phyloP scores from a whole-genome alignment of 225 moss, liverwort and hornwort species.

The Lunularia cruciata region DNA sequence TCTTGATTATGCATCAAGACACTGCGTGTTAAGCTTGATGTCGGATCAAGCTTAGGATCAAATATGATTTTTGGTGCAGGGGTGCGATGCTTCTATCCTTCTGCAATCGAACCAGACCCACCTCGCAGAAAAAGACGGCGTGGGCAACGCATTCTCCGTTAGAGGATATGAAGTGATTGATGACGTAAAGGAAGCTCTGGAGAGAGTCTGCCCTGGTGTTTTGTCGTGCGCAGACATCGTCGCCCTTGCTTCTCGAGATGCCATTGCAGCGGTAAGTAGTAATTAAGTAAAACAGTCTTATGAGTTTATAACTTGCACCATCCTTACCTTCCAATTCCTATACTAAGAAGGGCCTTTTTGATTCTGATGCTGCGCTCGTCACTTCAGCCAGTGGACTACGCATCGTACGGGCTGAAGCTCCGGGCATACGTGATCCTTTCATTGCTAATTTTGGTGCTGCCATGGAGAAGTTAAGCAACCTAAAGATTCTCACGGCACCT shows the following conservation, averaged over 20 bases:
- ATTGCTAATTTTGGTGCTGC: neutral
- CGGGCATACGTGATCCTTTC: neutral
- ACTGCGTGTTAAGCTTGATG: too few species aligned
- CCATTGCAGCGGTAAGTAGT: neutral
- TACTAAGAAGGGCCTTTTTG: conserved; percentile 39
- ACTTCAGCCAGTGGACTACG: neutral
- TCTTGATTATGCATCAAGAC: too few species aligned
- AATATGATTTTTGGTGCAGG: conserved; percentile 21
- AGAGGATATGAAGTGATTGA: conserved; percentile 43
- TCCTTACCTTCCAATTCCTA: too few species aligned
- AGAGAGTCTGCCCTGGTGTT: conserved; percentile 28
- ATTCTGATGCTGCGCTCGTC: conserved; percentile 28
- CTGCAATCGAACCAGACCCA: conserved; percentile 30
- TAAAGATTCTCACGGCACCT: neutral
- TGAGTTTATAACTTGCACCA: too few species aligned
- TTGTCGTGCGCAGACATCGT: conserved; percentile 43
- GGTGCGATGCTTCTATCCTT: conserved; percentile 45
- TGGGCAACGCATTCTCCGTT: conserved; percentile 19
- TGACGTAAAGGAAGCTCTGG: conserved; percentile 22
- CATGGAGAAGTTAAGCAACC: conserved; percentile 11
- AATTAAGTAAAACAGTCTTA: too few species aligned
- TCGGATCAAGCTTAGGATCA: too few species aligned
- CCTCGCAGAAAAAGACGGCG: conserved; percentile 37
- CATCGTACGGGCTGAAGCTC: neutral
- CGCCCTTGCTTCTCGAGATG: conserved; percentile 31